phyloP scores from a whole-genome alignment of 176 grass and related monocot species.

The Bothriochloa decipiens region DNA sequence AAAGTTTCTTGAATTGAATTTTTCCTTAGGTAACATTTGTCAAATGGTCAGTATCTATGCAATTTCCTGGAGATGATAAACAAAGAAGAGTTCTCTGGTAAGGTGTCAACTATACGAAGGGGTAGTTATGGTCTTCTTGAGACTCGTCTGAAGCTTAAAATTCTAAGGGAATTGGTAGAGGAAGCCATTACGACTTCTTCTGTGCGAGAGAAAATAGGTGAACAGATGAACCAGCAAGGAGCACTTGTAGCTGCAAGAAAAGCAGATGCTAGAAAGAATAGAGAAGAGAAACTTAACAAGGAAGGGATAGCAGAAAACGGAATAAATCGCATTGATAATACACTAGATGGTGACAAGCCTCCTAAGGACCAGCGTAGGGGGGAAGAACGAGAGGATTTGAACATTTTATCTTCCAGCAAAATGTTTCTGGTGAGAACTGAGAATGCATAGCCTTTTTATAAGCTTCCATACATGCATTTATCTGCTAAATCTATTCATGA shows the following conservation, averaged over 20 bases:
- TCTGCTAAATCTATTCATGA: constrained; percentile 24
- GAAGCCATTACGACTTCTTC: constrained; percentile 71
- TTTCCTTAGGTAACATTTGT: constrained; percentile 62
- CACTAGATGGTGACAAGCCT: constrained; percentile 32
- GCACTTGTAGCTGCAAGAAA: constrained; percentile 63
- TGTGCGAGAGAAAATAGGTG: constrained; percentile 70
- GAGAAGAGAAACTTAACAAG: constrained; percentile 46
- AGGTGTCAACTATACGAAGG: constrained; percentile 67
- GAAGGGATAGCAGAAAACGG: constrained; percentile 48
- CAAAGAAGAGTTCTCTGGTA: constrained; percentile 57
- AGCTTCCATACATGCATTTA: neutral
- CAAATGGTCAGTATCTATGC: constrained; percentile 78
- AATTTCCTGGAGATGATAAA: constrained; percentile 73
- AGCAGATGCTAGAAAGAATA: constrained; percentile 65
- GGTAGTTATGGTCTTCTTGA: constrained; percentile 85
- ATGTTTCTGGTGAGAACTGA: constrained; percentile 42
- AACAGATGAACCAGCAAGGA: constrained; percentile 59
- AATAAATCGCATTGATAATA: constrained; percentile 40
- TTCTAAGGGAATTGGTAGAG: constrained; percentile 67
- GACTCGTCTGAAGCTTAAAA: constrained; percentile 62
- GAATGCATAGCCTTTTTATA: constrained; percentile 11
- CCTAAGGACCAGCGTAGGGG: constrained; percentile 25
- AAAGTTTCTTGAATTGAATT: neutral
- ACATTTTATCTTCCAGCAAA: constrained; percentile 30
- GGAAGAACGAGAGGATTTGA: constrained; percentile 34